These are phyloP conservation scores for Phytophthora palmivora DNA, from an alignment of 352 stramenopile genomes.

Conservation along the genomic window DNA sequence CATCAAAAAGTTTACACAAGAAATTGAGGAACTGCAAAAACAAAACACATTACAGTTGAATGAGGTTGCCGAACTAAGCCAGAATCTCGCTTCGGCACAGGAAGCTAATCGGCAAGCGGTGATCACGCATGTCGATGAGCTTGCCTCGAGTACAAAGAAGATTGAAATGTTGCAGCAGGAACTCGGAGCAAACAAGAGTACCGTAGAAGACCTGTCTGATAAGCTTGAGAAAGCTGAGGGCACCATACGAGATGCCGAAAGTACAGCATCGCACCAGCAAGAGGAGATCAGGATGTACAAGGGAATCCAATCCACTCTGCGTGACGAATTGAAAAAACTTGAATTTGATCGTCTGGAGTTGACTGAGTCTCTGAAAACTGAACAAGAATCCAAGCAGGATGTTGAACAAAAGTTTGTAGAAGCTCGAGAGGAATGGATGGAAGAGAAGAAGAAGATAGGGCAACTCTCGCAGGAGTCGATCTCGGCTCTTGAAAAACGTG, in stretches of 20 bases:
- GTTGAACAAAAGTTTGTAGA: constrained; percentile 26
- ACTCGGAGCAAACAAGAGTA: constrained; percentile 16
- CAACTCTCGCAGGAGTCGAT: constrained; percentile 26
- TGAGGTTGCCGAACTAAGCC: constrained; percentile 25
- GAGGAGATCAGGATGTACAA: constrained; percentile 43
- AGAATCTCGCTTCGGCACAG: constrained; percentile 28
- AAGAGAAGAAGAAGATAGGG: constrained; percentile 29
- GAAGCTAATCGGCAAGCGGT: constrained; percentile 26
- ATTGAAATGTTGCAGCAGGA: constrained; percentile 33
- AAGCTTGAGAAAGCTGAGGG: constrained; percentile 28
- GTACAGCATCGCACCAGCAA: constrained; percentile 5
- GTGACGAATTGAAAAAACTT: constrained; percentile 37
- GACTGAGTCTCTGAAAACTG: constrained; percentile 33
- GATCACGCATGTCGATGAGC: constrained; percentile 17
- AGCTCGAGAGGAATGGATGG: constrained; percentile 24
- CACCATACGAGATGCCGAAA: constrained; percentile 34
- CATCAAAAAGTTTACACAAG: constrained; percentile 22
- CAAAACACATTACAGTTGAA: constrained; percentile 17
- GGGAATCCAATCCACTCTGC: constrained; percentile 30
- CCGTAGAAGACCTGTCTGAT: constrained; percentile 13
- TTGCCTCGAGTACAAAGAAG: constrained; percentile 21
- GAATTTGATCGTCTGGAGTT: constrained; percentile 38
- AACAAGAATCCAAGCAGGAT: constrained; percentile 39
- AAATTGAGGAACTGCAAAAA: constrained; percentile 30
- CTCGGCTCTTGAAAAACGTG: constrained; percentile 27